phyloP scores from a whole-genome alignment of 345 rosid species.

The Acer yangbiense region DNA sequence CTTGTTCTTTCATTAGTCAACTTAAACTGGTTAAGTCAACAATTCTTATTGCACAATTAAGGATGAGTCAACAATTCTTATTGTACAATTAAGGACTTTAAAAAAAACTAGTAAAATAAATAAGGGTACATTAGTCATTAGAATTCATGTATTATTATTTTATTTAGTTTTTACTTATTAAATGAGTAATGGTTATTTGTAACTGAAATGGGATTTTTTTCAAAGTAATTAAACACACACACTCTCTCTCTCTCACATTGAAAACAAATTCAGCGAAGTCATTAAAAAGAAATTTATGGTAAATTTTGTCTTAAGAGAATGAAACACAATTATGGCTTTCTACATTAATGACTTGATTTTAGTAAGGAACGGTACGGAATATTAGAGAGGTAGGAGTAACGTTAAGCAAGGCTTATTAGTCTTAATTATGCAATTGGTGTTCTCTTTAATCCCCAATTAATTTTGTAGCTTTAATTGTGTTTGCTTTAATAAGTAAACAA shows the following conservation, averaged over 20 bases:
- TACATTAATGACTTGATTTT: background rate
- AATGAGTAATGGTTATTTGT: no score
- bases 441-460: conserved; percentile 9
- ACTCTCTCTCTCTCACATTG: no score
- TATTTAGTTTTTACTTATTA: no score
- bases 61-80: background rate
- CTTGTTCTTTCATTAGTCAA: background rate
- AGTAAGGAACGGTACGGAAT: background rate
- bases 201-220: no score
- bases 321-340: background rate
- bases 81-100: background rate
- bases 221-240: no score
- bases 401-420: background rate
- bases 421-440: conserved; percentile 9
- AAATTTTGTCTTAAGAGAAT: background rate
- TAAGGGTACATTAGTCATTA: background rate
- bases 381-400: conserved; percentile 8
- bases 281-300: conserved; percentile 5
- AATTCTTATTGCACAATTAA: conserved; percentile 1
- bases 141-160: background rate
- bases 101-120: background rate
- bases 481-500: background rate
- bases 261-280: background rate
- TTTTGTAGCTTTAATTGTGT: background rate
- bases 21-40: background rate